Conservation (phyloP, 352 stramenopile species). For the Globisporangium emineosum region DNA sequence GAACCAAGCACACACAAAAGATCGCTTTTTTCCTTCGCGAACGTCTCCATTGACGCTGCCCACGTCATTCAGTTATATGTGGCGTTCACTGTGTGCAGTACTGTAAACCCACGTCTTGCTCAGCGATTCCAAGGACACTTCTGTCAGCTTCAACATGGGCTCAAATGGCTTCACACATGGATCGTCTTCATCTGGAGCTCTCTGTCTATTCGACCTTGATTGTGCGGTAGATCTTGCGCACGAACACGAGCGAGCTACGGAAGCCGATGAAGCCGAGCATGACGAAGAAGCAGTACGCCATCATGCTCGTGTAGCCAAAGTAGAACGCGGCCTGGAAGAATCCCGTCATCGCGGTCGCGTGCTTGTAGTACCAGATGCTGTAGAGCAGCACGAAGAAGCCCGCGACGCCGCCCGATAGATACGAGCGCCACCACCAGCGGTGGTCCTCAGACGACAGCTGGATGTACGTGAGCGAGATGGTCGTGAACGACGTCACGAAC, state of each 20-base stretch:
- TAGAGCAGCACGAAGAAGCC: constrained; percentile 96
- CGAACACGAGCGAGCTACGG: constrained; percentile 94
- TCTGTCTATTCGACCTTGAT: constrained; percentile 94
- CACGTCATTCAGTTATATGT: background rate
- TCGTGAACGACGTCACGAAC: constrained; percentile 96
- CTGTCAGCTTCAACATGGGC: background rate
- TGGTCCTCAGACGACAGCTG: constrained; percentile 96
- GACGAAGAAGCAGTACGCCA: constrained; percentile 96
- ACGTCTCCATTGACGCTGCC: constrained; percentile 1
- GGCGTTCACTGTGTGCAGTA: background rate
- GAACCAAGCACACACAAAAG: background rate
- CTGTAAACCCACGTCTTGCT: background rate
- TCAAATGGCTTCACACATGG: background rate
- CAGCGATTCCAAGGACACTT: background rate
- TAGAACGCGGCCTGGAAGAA: constrained; percentile 96
- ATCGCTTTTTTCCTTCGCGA: background rate
- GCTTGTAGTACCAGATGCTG: constrained; percentile 95
- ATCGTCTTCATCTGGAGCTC: background rate
- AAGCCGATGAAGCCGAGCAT: constrained; percentile 97
- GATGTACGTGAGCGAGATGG: constrained; percentile 97
- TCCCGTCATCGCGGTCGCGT: constrained; percentile 92
- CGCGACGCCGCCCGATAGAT: constrained; percentile 93
- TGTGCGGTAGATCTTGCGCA: constrained; percentile 96
- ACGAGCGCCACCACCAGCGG: constrained; percentile 96
- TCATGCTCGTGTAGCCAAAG: constrained; percentile 97